Evolutionary conservation across 352 stramenopile genomes (phyloP).

Genomic region (Globisporangium splendens): DNA sequence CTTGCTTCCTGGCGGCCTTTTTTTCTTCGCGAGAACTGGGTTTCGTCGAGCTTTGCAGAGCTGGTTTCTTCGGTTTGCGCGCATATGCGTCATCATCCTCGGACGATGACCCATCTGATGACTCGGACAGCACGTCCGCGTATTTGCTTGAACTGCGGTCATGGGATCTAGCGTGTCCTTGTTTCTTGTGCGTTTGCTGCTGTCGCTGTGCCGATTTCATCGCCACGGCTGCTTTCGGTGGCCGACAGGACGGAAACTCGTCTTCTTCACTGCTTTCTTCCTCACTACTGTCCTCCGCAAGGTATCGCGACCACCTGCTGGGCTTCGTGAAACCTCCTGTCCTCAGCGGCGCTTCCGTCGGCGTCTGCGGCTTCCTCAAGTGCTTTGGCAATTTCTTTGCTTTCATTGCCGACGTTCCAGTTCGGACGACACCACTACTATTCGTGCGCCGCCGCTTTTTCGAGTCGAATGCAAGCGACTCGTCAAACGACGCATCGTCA

Average conservation of each 20-base stretch:
- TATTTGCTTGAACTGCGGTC: background rate
- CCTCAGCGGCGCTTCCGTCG: background rate
- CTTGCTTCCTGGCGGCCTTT: background rate
- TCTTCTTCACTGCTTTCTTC: background rate
- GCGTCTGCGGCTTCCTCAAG: background rate
- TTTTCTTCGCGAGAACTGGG: background rate
- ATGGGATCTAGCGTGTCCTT: background rate
- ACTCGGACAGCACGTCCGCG: conserved; percentile 9
- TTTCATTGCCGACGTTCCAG: background rate
- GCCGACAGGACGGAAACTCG: background rate
- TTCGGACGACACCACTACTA: background rate
- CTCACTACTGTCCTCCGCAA: background rate
- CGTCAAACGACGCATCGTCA: conserved; percentile 4
- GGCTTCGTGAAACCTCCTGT: background rate
- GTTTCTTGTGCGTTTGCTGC: background rate
- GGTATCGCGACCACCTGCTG: too few species aligned
- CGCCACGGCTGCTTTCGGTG: background rate
- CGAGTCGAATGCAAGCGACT: conserved; percentile 3
- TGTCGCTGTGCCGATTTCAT: background rate
- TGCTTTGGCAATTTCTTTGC: too few species aligned
- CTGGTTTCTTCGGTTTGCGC: conserved; percentile 4
- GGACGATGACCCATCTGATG: background rate
- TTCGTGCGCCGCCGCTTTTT: conserved; percentile 14
- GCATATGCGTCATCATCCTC: background rate
- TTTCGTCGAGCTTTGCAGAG: background rate